Evolutionary conservation across 2,329 filamentous ascomycete species (phyloP).

Genomic region (Penicillium verrucosum): DNA sequence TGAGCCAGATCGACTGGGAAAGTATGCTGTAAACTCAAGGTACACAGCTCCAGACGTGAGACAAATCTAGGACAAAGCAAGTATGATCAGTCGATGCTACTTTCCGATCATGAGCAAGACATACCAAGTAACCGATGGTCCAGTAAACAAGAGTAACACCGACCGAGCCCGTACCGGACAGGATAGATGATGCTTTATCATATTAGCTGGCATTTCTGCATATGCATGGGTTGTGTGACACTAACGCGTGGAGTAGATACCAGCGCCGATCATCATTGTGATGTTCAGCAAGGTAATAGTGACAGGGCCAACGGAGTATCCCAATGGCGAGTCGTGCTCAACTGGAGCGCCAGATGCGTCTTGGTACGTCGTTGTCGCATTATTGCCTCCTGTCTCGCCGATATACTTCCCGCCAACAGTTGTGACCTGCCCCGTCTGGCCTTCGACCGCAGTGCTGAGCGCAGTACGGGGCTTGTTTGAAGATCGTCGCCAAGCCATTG

Average conservation of each 20-base stretch:
- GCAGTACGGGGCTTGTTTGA: neutral
- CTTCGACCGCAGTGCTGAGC: neutral
- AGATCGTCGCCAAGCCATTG: neutral
- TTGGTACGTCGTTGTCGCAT: conserved; percentile 52
- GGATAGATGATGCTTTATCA: conserved; percentile 53
- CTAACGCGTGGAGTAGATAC: conserved; percentile 62
- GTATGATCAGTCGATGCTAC: neutral
- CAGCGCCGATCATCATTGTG: conserved; percentile 61
- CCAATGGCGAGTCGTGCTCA: conserved; percentile 56
- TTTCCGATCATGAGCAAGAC: conserved; percentile 46
- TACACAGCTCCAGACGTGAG: conserved; percentile 47
- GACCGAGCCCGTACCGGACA: conserved; percentile 58
- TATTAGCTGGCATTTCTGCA: neutral
- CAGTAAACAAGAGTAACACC: conserved; percentile 63
- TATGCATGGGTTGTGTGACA: conserved; percentile 5
- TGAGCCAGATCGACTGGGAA: conserved; percentile 62
- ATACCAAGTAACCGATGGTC: conserved; percentile 59
- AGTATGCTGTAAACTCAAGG: conserved; percentile 63
- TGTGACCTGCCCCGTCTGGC: neutral
- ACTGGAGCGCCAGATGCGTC: conserved; percentile 61
- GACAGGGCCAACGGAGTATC: conserved; percentile 56
- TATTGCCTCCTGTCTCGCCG: conserved; percentile 39
- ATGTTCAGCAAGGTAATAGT: conserved; percentile 61
- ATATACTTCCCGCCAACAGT: neutral
- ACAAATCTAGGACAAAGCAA: neutral